phyloP scores from a whole-genome alignment of 2,329 filamentous ascomycete genomes.

The Pezicula carpinea region DNA sequence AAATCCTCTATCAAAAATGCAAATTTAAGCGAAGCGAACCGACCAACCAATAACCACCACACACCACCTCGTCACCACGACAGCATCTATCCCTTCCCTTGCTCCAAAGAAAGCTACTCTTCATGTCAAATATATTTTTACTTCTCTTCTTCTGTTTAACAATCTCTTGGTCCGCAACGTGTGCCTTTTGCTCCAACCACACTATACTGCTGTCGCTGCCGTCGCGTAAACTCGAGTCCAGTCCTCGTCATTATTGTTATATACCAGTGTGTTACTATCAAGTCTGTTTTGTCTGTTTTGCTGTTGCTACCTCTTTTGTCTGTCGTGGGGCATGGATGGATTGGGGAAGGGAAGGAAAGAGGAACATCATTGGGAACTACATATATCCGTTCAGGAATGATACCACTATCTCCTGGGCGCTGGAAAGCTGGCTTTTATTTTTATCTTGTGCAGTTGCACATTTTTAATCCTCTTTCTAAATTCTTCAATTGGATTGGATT shows the following conservation, averaged over 20 bases:
- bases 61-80: neutral
- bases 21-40: neutral
- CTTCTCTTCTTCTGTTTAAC: neutral
- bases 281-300: neutral
- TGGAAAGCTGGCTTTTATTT: too few species aligned
- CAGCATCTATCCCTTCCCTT: neutral
- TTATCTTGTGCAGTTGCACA: too few species aligned
- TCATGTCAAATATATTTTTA: neutral
- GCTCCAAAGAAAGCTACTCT: too few species aligned
- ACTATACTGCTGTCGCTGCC: neutral
- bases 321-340: too few species aligned
- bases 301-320: neutral
- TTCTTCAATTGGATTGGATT: neutral
- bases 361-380: too few species aligned
- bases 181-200: neutral
- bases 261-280: slow-evolving; percentile 13
- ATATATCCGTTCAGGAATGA: neutral
- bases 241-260: slow-evolving; percentile 4
- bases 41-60: neutral
- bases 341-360: too few species aligned
- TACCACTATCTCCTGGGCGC: too few species aligned
- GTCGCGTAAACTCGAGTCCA: neutral
- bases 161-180: neutral
- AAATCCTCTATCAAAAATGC: neutral
- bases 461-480: neutral